These are phyloP conservation scores for Thraustochytrium sp. DNA, from an alignment of 352 stramenopile species.

Conservation along the genomic window DNA sequence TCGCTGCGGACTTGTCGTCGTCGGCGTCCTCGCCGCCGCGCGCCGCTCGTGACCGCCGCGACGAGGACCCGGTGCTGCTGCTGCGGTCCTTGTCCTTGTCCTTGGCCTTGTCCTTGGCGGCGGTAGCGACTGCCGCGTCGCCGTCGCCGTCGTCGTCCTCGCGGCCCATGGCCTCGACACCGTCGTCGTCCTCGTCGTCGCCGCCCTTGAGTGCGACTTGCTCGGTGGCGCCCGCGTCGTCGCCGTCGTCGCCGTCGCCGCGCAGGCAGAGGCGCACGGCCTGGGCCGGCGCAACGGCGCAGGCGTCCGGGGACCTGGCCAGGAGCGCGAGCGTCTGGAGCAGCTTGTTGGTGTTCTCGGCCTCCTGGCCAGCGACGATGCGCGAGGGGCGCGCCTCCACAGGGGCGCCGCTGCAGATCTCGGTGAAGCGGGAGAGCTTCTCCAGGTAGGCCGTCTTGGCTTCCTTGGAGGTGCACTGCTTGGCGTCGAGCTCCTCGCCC, in stretches of 20 bases:
- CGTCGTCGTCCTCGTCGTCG: not conserved
- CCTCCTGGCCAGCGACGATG: conserved; percentile 82
- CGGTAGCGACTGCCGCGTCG: conserved; percentile 48
- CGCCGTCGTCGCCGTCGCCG: not conserved
- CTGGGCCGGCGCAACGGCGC: conserved; percentile 63
- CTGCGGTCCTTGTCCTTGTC: not conserved
- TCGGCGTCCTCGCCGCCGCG: not conserved
- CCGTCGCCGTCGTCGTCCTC: not conserved
- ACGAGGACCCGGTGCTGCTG: not conserved
- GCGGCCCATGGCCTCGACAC: conserved; percentile 45
- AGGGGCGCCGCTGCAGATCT: conserved; percentile 62
- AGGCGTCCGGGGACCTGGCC: conserved; percentile 56
- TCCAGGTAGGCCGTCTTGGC: conserved; percentile 80
- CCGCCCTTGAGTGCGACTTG: conserved; percentile 16
- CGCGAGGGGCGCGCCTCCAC: conserved; percentile 77
- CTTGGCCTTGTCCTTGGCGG: too few relatives aligned
- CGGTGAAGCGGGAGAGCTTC: conserved; percentile 79
- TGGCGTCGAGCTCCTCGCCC: conserved; percentile 77
- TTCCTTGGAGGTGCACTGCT: conserved; percentile 83
- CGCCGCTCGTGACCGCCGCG: not conserved
- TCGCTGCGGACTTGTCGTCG: not conserved
- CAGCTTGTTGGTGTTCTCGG: conserved; percentile 86
- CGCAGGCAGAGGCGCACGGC: conserved; percentile 56
- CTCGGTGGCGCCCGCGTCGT: not conserved
- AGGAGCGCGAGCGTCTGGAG: conserved; percentile 79